These are phyloP conservation scores for Durio zibethinus DNA, from an alignment of 345 rosid genomes.

Conservation along the genomic window DNA sequence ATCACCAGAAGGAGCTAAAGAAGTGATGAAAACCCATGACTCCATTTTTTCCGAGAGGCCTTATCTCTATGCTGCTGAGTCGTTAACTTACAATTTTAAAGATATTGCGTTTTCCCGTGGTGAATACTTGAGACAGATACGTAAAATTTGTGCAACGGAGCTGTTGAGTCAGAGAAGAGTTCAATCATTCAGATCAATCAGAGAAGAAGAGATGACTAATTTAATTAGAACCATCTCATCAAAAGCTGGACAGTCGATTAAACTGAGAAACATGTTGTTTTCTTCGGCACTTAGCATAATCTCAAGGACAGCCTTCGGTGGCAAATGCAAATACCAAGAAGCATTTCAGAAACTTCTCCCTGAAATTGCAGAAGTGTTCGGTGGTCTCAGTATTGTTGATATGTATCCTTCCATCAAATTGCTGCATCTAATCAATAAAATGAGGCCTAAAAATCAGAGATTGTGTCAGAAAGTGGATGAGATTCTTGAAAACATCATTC, in stretches of 20 bases:
- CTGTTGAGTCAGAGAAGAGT: conserved; percentile 8
- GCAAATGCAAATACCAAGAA: background rate
- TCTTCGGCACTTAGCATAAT: background rate
- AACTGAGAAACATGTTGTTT: background rate
- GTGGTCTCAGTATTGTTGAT: background rate
- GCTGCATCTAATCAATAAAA: background rate
- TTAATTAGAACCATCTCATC: background rate
- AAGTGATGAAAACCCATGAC: conserved; percentile 31
- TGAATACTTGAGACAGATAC: background rate
- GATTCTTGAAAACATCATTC: background rate
- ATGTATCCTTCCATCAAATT: background rate
- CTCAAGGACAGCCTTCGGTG: conserved; percentile 1
- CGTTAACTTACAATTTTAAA: conserved; percentile 1
- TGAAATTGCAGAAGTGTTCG: background rate
- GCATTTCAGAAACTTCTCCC: background rate
- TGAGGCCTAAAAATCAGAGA: background rate
- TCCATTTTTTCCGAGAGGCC: conserved; percentile 21
- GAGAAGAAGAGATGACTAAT: background rate
- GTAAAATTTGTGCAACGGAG: conserved; percentile 10
- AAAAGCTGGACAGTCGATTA: background rate
- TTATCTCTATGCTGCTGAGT: background rate
- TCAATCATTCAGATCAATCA: background rate
- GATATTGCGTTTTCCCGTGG: conserved; percentile 6
- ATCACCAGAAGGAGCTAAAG: conserved; percentile 31
- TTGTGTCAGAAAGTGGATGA: background rate